Evolutionary conservation across 2,329 filamentous ascomycete species (phyloP).

Genomic region (Calonectria hongkongensis): DNA sequence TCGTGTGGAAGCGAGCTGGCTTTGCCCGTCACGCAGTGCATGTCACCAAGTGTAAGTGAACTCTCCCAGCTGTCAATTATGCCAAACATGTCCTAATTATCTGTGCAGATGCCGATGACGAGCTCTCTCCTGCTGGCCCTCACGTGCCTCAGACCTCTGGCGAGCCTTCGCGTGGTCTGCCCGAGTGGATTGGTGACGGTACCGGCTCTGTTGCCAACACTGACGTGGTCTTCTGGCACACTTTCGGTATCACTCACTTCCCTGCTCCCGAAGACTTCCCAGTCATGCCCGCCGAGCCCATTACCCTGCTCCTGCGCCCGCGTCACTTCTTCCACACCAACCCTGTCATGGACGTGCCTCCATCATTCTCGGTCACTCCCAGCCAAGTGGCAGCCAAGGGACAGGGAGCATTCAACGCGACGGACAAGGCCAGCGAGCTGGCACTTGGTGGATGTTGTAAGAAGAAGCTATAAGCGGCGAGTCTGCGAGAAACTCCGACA

Average conservation of each 20-base stretch:
- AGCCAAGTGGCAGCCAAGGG: constrained; percentile 55
- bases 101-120: constrained; percentile 80
- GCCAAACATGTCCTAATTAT: constrained; percentile 7
- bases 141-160: constrained; percentile 93
- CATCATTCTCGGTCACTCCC: constrained; percentile 60
- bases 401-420: constrained; percentile 50
- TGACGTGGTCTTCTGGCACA: constrained; percentile 94
- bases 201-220: constrained; percentile 83
- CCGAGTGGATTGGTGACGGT: constrained; percentile 85
- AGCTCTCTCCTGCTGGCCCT: constrained; percentile 89
- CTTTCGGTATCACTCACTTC: constrained; percentile 93
- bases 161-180: constrained; percentile 82
- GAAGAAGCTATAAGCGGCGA: constrained; percentile 43
- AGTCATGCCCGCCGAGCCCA: constrained; percentile 91
- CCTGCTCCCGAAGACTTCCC: constrained; percentile 93
- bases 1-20: constrained; percentile 93
- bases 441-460: constrained; percentile 49
- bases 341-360: constrained; percentile 87
- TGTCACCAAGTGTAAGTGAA: constrained; percentile 86
- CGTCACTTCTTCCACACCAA: constrained; percentile 89
- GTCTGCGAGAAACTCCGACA: constrained; percentile 16
- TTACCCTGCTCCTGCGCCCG: constrained; percentile 86
- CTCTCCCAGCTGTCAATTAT: too few species aligned
- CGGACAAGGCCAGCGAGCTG: constrained; percentile 50
- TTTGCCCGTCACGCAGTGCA: constrained; percentile 92